Evolutionary conservation across 1,284 basidiomycete genomes (phyloP), one percentile per base, ranked within the genome.

Genomic region (Puccinia triticina): DNA sequence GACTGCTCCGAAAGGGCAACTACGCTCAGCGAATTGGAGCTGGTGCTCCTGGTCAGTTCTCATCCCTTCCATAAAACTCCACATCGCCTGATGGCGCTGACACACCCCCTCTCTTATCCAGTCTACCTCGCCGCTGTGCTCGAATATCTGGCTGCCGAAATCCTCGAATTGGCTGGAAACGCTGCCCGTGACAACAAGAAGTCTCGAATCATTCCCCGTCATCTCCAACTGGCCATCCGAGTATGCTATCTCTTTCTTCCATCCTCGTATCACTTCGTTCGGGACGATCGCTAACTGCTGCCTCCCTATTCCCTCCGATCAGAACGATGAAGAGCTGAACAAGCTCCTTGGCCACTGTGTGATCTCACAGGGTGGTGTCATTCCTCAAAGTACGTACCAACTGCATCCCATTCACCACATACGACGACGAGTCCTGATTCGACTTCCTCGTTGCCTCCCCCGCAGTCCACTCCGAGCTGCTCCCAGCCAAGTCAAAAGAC

Each of bases 201-300:
- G 94, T 92, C 93, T 86, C 93, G 94, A 92, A 95, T 95, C 87
- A 93, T 94, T 23, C 94, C 94, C 83, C 91, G 94, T 87, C 94
- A 95, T 88, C 88, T 95, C 83, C 93, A 95, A 87, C 92, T 95
- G 84, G 94, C 94, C 85, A 94, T 96, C 88, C 91, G 81, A 69
- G 81, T 82, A 75, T 26, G 79, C 61, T 53, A 18, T 48, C 11
- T 57, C n/a, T 37, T 34, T 12, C 61, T 7, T 21, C 29, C 4
- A 53, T 11, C 23, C 37, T 32, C 23, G n/a, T n/a, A n/a, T n/a
- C n/a, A n/a, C n/a, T n/a, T n/a, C n/a, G n/a, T n/a, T n/a, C n/a
- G n/a, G n/a, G n/a, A n/a, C n/a, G n/a, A n/a, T n/a, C n/a, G n/a
- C n/a, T n/a, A n/a, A n/a, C n/a, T n/a, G n/a, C n/a, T n/a, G n/a